phyloP scores from a whole-genome alignment of 306 rosid genomes.

The Luffa aegyptiaca region DNA sequence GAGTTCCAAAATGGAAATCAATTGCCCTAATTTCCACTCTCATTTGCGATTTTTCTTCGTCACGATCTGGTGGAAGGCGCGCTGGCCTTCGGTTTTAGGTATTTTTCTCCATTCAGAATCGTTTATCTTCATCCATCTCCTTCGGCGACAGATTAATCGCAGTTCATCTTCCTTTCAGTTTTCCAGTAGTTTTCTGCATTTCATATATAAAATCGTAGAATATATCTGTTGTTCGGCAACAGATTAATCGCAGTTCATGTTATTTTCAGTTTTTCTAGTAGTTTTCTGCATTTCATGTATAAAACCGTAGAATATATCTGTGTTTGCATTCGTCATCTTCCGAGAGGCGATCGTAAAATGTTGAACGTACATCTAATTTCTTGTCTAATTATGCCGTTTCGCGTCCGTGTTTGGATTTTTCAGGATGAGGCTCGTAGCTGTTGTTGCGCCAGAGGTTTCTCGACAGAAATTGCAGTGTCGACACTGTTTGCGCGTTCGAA shows the following conservation, averaged over 20 bases:
- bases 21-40: neutral
- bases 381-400: neutral
- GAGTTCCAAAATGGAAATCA: neutral
- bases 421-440: constrained; percentile 58
- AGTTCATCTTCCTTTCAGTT: neutral
- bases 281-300: neutral
- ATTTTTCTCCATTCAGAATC: neutral
- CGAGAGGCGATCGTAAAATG: neutral
- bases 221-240: neutral
- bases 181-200: neutral
- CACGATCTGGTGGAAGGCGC: neutral
- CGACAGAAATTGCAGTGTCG: constrained; percentile 40
- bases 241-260: neutral
- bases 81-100: neutral
- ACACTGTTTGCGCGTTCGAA: constrained; percentile 20
- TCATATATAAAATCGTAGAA: neutral
- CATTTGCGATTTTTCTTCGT: neutral
- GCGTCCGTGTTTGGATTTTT: constrained; percentile 7
- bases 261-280: neutral
- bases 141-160: neutral
- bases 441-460: constrained; percentile 55
- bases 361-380: constrained; percentile 3
- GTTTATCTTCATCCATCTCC: neutral
- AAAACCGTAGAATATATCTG: neutral
- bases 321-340: neutral